Evolutionary conservation across 805 yeast species (phyloP).

Genomic region (Candida insectorum): DNA sequence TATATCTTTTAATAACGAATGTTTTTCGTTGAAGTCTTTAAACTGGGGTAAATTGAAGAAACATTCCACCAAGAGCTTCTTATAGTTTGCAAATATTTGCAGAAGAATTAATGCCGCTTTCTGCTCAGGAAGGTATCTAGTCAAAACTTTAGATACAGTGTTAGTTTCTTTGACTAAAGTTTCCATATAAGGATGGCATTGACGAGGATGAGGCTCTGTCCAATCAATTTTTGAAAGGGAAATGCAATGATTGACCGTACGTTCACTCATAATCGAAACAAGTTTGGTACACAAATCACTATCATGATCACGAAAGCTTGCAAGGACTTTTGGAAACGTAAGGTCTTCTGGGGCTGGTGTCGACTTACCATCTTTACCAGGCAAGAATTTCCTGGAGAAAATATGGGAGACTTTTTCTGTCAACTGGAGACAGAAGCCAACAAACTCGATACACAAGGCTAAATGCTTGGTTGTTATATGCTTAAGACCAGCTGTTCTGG

Average conservation of each 20-base stretch:
- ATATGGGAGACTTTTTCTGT: constrained; percentile 24
- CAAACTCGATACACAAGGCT: constrained; percentile 64
- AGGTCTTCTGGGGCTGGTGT: constrained; percentile 15
- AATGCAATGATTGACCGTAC: constrained; percentile 50
- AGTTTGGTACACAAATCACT: constrained; percentile 60
- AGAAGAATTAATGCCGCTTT: constrained; percentile 45
- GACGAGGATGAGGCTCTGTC: constrained; percentile 44
- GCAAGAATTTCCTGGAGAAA: constrained; percentile 5
- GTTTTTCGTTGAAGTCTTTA: constrained; percentile 51
- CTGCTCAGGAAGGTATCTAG: constrained; percentile 51
- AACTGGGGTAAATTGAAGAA: constrained; percentile 44
- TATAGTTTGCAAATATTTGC: constrained; percentile 56
- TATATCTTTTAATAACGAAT: constrained; percentile 54
- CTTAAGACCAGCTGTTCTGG: constrained; percentile 66
- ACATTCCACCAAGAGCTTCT: constrained; percentile 48
- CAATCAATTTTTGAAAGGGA: constrained; percentile 48
- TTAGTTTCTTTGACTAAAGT: constrained; percentile 61
- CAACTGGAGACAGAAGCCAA: constrained; percentile 44
- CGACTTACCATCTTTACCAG: constrained; percentile 1
- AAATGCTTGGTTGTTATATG: constrained; percentile 73
- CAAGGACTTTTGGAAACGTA: constrained; percentile 27
- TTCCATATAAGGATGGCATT: constrained; percentile 63
- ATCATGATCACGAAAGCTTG: constrained; percentile 56
- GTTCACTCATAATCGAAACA: constrained; percentile 68
- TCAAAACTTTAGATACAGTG: constrained; percentile 60